Conservation (phyloP, 2,329 filamentous ascomycete genomes). For the Thielaviopsis punctulata region DNA sequence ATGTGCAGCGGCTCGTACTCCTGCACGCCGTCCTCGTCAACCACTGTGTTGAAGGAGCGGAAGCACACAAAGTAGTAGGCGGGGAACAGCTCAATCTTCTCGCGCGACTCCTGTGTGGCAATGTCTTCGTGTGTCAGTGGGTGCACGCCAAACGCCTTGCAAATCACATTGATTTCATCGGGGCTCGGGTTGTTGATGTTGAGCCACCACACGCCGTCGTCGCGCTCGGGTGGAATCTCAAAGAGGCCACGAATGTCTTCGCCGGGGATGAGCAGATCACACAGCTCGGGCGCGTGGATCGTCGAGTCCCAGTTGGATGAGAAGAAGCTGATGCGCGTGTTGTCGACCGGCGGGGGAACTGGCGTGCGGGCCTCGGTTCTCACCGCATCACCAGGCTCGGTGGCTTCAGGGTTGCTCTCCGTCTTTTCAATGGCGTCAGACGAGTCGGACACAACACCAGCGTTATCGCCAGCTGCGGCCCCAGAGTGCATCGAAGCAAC, state of each 20-base stretch:
- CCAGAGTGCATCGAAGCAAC: conserved; percentile 18
- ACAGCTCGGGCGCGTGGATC: conserved; percentile 77
- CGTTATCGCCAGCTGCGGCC: conserved; percentile 38
- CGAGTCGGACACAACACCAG: conserved; percentile 35
- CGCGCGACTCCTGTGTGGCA: conserved; percentile 80
- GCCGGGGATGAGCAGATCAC: conserved; percentile 73
- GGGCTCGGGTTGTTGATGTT: conserved; percentile 83
- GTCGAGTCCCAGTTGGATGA: conserved; percentile 88
- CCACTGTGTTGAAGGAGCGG: conserved; percentile 69
- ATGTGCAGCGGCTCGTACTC: conserved; percentile 92
- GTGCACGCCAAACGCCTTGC: conserved; percentile 89
- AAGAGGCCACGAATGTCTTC: conserved; percentile 85
- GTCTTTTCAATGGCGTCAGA: conserved; percentile 31
- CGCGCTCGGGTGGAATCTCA: conserved; percentile 41
- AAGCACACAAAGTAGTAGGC: conserved; percentile 98
- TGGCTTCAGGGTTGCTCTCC: conserved; percentile 17
- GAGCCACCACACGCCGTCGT: conserved; percentile 92
- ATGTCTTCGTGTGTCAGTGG: conserved; percentile 95
- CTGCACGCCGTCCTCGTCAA: conserved; percentile 59
- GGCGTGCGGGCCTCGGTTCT: conserved; percentile 12
- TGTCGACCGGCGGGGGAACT: conserved; percentile 30
- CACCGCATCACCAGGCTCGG: conserved; percentile 21
- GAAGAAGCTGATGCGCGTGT: conserved; percentile 89
- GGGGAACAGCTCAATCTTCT: conserved; percentile 95
- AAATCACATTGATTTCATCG: conserved; percentile 74